These are phyloP conservation scores for Pachysandra terminalis DNA, from an alignment of 164 flowering plant species.

Conservation along the genomic window DNA sequence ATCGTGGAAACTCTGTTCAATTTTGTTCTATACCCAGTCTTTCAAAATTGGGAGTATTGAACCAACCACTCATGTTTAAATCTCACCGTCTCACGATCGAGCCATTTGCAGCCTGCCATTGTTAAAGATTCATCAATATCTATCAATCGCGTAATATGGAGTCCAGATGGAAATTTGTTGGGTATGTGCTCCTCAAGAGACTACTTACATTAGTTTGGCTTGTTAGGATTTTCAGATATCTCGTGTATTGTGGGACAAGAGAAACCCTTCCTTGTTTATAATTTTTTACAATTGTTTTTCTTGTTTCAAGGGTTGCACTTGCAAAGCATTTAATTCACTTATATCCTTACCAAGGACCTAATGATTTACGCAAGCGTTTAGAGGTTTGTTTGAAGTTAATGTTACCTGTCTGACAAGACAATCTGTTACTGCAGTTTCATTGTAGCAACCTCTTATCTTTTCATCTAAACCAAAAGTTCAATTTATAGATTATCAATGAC, in stretches of 20 bases:
- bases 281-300: constrained; percentile 15
- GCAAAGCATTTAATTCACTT: constrained; percentile 75
- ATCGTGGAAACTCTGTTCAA: too few relatives aligned
- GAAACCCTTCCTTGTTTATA: not conserved
- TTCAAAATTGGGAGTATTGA: not conserved
- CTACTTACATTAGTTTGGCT: not conserved
- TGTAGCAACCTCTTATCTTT: too few relatives aligned
- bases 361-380: constrained; percentile 61
- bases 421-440: constrained; percentile 2
- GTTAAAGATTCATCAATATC: constrained; percentile 60
- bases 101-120: constrained; percentile 47
- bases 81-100: not conserved
- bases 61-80: not conserved
- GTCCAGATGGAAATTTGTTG: constrained; percentile 74
- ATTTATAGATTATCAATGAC: too few relatives aligned
- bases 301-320: constrained; percentile 70
- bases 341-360: constrained; percentile 55
- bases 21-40: not conserved
- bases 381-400: constrained; percentile 49
- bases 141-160: constrained; percentile 77
- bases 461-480: too few relatives aligned
- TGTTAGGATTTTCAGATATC: too few relatives aligned
- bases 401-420: not conserved
- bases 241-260: too few relatives aligned
- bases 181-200: constrained; percentile 37